Base-by-base conservation (phyloP, 1,139 yeast species). In the Meyerozyma carpophila region DNA sequence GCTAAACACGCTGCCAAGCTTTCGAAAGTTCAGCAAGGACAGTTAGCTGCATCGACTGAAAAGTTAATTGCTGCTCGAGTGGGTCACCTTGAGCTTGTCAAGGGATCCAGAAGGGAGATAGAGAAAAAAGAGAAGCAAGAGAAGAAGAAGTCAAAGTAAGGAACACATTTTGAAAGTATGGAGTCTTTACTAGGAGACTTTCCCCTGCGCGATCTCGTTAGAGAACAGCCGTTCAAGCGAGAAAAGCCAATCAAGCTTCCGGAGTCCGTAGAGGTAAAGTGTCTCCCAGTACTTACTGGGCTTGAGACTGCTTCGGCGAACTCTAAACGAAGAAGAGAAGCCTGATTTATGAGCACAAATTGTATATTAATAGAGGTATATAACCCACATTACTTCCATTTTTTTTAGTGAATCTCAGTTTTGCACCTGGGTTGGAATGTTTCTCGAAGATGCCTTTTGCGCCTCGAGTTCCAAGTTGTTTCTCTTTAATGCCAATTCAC, bases 21-120 rank as follows among this genome's bases (percentile, higher is more conserved):
- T 50, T 71, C 82, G 45, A 84, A 84, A 57, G 63, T 79, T 48
- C 91, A 82, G 56, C 76, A 79, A 45, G 81, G 84, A 4, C 84
- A 88, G 21, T 74, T 87, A 52, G 77, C 85, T 44, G 66, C 75
- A 2, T 75, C 82, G 16, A 91, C 98, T 1, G 98, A 93, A 65
- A 88, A 81, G 65, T 73, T 89, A 50, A 81, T 91, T 53, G 84
- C 97, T 3, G 75, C 94, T 44, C 79, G 93, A 62, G 97, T 91
- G 4, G 98, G 98, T n/a, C 98, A 93, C 65, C 74, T 93, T 56
- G 98, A 93, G 65, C 62, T 93, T 42, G 70, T 93, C 51, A 89
- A 87, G 63, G 98, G 98, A 11, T 83, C 94, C n/a, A 82, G 97
- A 70, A 79, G 95, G 65, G 81, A 86, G 57, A 53, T 87, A 13